Evolutionary conservation across 225 moss, liverwort and hornwort genomes (phyloP), one percentile per base, ranked within the genome.

Genomic region (Polytrichum formosum): DNA sequence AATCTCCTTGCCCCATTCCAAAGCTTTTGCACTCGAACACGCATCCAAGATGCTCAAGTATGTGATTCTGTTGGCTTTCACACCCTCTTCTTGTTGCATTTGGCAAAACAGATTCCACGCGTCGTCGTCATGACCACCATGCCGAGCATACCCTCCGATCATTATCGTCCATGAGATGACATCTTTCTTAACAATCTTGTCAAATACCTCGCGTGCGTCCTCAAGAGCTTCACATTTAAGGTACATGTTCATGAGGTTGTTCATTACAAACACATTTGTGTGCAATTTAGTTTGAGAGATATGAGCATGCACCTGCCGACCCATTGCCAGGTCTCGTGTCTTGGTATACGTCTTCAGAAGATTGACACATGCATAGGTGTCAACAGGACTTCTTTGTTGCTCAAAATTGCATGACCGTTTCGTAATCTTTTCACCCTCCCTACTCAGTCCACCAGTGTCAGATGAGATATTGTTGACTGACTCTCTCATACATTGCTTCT

Each of bases 161-260:
- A 77, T 77, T 66, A 61, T 77, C 26, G 71, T 77, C 77, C 77
- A 77, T 22, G 54, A 72, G 28, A 68, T 62, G 18, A 77, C 63
- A 68, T 72, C 72, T 46, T 73, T 79, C 78, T 61, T 64, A 30
- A 23, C 60, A 66, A 79, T 73, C 70, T 79, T 74, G 46, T 79
- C 70, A 70, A 79, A 79, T 20, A 79, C 70, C 66, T 79, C 33
- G 33, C 78, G 70, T 62, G 78, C 78, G 27, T 74, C 70, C 60
- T 54, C 29, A 31, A 79, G 30, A 59, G 65, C 70, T 66, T 70
- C 78, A 27, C 78, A 79, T 66, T 66, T 74, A 23, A 70, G 74
- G 70, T 74, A 79, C 60, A 79, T 66, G 53, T 46, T 70, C 58
- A 79, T 29, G 18, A 79, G 70, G 53, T 66, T 68, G 70, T 79